A percentile compares a stretch with the other conserved stretches of the same genome.
Evolutionary conservation across 345 rosid genomes (phyloP).

Genomic region (Melastoma malabathricum): DNA sequence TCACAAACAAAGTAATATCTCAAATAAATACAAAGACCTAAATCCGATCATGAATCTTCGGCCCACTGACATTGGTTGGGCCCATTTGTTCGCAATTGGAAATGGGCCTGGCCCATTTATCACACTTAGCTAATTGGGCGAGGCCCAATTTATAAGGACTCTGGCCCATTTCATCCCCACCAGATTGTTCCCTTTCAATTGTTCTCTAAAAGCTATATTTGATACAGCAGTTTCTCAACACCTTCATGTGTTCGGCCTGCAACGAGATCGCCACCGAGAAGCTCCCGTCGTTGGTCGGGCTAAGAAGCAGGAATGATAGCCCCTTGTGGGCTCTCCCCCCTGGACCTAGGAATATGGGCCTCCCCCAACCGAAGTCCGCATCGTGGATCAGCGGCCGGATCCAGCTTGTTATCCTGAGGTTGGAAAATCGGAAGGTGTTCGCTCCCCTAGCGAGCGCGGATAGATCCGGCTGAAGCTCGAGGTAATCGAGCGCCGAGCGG

Average conservation of each 20-base stretch:
- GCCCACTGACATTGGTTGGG: no score
- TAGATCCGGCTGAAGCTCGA: slow-evolving; percentile 48
- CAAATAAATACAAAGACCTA: no score
- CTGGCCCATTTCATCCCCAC: no score
- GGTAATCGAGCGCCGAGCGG: slow-evolving; percentile 89
- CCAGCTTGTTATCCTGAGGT: slow-evolving; percentile 40
- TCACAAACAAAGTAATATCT: no score
- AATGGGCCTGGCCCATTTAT: no score
- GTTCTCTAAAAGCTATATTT: slow-evolving; percentile 5
- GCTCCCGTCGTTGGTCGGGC: slow-evolving; percentile 43
- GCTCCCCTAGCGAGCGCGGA: slow-evolving; percentile 25
- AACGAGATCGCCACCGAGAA: slow-evolving; percentile 35
- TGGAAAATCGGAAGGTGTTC: slow-evolving; percentile 43
- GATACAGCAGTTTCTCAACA: slow-evolving; percentile 37
- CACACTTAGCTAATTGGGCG: no score
- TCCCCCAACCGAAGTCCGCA: slow-evolving; percentile 68
- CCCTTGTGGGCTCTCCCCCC: slow-evolving; percentile 39
- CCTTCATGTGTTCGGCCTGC: slow-evolving; percentile 36
- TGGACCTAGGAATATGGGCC: slow-evolving; percentile 35
- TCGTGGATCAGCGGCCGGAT: slow-evolving; percentile 20
- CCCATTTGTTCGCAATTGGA: no score
- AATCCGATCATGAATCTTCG: no score
- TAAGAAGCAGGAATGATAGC: slow-evolving; percentile 23
- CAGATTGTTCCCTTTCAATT: no score
- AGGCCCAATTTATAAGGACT: no score